Evolutionary conservation across 2,329 filamentous ascomycete genomes (phyloP), one percentile per base, ranked within the genome.

Genomic region (Aspergillus felis): DNA sequence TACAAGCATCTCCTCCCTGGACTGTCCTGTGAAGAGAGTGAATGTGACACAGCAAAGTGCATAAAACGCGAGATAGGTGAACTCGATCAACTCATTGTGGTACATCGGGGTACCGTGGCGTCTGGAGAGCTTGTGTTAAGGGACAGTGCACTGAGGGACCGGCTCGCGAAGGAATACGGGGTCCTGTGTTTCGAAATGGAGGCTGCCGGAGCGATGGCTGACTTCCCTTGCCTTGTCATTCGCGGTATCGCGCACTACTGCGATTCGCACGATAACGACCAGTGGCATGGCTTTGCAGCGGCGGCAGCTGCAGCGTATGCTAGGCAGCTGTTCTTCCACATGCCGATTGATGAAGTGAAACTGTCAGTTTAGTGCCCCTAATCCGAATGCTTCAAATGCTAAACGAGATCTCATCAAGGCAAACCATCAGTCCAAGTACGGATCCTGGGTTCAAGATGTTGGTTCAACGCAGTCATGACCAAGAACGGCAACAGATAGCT

Each of bases 171-270:
- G 41, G 46, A 58, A 25, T n/a, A 60, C 42, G 55, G 55, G 3
- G 47, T 60, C 10, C 29, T 58, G 4, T 66, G 61, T 27, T 64
- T 62, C 25, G 57, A 64, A 24, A 62, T 54, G 50, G 61, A 64
- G 35, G 60, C 57, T 17, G 57, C 56, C 25, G 60, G 59, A 20
- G 54, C 29, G 7, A 28, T 64, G 12, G 44, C 27, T 17, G 51
- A 57, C 32, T 62, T 62, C 27, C 60, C 53, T 25, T 63, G 57
- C 25, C 44, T 65, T 10, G 57, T 63, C 10, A 61, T 66, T 22
- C 59, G 64, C 3, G 64, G 64, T n/a, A 64, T 66, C 10, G 59
- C 50, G 20, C 61, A 66, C 53, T 66, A 65, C 53, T 61, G 55
- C 27, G 64, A 66, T 35, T 65, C 61, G 6, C 61, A 66, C 41